A percentile compares a stretch with the other conserved stretches of the same genome.
Conservation (phyloP, 139 green algal species). For the Gonium pectorale region DNA sequence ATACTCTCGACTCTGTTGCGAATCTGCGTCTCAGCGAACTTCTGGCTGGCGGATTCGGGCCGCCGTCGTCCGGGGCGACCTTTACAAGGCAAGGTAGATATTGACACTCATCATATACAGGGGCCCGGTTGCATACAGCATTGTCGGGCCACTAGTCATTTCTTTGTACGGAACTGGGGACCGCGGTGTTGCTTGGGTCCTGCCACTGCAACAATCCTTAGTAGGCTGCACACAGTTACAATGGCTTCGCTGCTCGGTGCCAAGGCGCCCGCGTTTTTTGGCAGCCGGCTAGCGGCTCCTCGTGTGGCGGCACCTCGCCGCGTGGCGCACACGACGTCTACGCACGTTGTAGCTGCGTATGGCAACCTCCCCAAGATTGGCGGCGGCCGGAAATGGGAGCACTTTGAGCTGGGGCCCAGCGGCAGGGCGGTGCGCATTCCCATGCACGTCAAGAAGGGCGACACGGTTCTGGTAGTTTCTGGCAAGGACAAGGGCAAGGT, state of each 20-base stretch:
- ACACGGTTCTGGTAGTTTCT: conserved; percentile 92
- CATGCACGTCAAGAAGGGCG: conserved; percentile 93
- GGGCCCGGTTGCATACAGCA: too few species aligned
- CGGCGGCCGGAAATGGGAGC: conserved; percentile 92
- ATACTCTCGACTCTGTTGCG: too few species aligned
- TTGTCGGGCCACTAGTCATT: too few species aligned
- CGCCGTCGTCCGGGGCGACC: too few species aligned
- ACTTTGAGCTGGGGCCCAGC: conserved; percentile 79
- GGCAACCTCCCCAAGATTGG: conserved; percentile 66
- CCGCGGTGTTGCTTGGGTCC: too few species aligned
- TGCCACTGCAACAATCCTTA: too few species aligned
- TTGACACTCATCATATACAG: too few species aligned
- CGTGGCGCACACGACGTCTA: conserved; percentile 3
- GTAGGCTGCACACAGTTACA: too few species aligned
- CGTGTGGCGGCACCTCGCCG: conserved; percentile 3
- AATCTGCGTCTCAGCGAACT: too few species aligned
- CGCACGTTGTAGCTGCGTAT: conserved; percentile 48
- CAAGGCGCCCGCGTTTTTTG: conserved; percentile 22
- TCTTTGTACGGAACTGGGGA: too few species aligned
- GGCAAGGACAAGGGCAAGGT: conserved; percentile 95
- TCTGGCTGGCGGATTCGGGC: too few species aligned
- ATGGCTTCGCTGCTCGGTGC: conserved; percentile 34
- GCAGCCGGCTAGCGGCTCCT: background rate
- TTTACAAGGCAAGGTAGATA: too few species aligned
- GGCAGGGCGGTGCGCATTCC: conserved; percentile 79